Percentiles rank a stretch among this genome's conserved stretches.
These are phyloP conservation scores for Peronospora destructor DNA, from an alignment of 352 stramenopile species.

Conservation along the genomic window DNA sequence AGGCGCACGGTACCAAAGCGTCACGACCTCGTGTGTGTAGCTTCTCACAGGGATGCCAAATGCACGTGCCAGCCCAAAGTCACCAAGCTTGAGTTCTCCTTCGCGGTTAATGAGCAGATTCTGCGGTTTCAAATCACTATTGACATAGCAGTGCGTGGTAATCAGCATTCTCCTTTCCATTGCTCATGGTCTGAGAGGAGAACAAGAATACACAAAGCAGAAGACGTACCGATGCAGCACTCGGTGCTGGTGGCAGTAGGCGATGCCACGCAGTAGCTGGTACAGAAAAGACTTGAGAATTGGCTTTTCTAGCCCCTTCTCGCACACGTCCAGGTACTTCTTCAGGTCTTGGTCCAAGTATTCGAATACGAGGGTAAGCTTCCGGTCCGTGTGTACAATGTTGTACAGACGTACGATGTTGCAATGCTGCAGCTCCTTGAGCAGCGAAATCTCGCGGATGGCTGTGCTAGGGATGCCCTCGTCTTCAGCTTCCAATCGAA, in stretches of 20 bases:
- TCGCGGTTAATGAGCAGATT: slow-evolving; percentile 98
- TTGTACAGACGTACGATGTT: slow-evolving; percentile 99
- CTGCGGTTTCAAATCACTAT: slow-evolving; percentile 98
- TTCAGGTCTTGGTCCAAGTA: slow-evolving; percentile 99
- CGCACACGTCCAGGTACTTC: slow-evolving; percentile 99
- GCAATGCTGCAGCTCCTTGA: slow-evolving; percentile 96
- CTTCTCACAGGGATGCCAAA: slow-evolving; percentile 98
- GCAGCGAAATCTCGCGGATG: slow-evolving; percentile 97
- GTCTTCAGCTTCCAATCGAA: slow-evolving; percentile 96
- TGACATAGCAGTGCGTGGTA: slow-evolving; percentile 13
- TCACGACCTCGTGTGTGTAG: slow-evolving; percentile 99
- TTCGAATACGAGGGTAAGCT: slow-evolving; percentile 99
- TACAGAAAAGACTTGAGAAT: slow-evolving; percentile 97
- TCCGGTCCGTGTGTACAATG: slow-evolving; percentile 98
- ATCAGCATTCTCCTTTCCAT: slow-evolving; percentile 2
- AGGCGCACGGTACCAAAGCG: slow-evolving; percentile 97
- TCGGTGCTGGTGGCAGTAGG: slow-evolving; percentile 98
- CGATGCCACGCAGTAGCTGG: slow-evolving; percentile 97
- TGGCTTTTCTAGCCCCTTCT: slow-evolving; percentile 91
- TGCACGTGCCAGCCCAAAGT: slow-evolving; percentile 99
- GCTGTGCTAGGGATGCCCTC: slow-evolving; percentile 97
- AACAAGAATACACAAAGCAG: slow-evolving; percentile 3
- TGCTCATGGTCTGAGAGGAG: background rate
- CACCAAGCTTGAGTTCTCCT: slow-evolving; percentile 98
- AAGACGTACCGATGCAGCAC: slow-evolving; percentile 83